A percentile compares a stretch with the other conserved stretches of the same genome.
Evolutionary conservation across 441 rosid species (phyloP).

Genomic region (Gossypium armourianum): DNA sequence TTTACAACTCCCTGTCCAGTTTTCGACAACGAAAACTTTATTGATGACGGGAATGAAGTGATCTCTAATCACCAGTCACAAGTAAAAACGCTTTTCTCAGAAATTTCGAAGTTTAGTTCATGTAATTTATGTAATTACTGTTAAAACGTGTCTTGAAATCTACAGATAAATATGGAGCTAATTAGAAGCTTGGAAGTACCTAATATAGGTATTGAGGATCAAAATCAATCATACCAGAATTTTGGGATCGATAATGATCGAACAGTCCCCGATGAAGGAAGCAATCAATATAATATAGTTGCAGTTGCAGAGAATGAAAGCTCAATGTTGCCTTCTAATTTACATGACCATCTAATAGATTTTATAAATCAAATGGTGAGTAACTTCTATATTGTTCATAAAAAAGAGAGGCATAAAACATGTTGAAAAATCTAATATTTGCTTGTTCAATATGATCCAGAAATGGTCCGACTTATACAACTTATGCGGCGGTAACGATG

Average conservation of each 20-base stretch:
- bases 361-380: background rate
- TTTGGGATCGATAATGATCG: background rate
- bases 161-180: background rate
- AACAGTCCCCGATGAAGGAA: background rate
- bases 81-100: background rate
- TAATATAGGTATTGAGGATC: background rate
- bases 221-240: background rate
- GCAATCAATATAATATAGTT: background rate
- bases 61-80: background rate
- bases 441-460: background rate
- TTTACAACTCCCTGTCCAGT: background rate
- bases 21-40: no score
- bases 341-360: background rate
- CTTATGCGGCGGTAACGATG: background rate
- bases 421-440: background rate
- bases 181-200: background rate
- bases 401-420: background rate
- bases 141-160: background rate
- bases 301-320: background rate
- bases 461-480: background rate
- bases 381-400: background rate
- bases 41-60: background rate
- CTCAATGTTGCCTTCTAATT: background rate
- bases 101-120: background rate
- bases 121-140: no score